phyloP scores from a whole-genome alignment of 176 grass and related monocot species.

The Musa itinerans region DNA sequence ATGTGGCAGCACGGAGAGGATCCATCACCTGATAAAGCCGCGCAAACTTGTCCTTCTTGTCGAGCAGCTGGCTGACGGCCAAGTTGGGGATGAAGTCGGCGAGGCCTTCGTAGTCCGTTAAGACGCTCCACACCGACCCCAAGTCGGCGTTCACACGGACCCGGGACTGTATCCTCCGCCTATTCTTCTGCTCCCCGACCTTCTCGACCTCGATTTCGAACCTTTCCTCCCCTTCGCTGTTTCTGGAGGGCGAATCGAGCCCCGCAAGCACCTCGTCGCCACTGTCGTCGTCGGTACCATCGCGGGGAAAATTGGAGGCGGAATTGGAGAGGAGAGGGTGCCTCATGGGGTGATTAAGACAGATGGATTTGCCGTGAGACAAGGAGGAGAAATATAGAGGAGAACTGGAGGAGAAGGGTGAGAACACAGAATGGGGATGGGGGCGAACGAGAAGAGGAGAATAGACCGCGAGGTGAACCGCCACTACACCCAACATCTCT shows the following conservation, averaged over 20 bases:
- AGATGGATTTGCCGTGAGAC: background rate
- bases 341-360: background rate
- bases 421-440: background rate
- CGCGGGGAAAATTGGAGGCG: slow-evolving; percentile 2
- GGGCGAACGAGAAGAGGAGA: background rate
- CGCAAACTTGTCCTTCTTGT: slow-evolving; percentile 33
- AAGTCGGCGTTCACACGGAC: slow-evolving; percentile 48
- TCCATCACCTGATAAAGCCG: slow-evolving; percentile 59
- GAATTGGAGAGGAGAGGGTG: background rate
- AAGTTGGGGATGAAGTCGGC: slow-evolving; percentile 75
- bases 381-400: background rate
- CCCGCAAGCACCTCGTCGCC: background rate
- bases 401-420: background rate
- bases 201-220: slow-evolving; percentile 58
- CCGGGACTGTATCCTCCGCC: slow-evolving; percentile 34
- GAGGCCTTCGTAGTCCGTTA: slow-evolving; percentile 64
- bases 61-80: slow-evolving; percentile 61
- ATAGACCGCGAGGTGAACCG: background rate
- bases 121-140: slow-evolving; percentile 60
- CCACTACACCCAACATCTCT: background rate
- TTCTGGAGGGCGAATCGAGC: slow-evolving; percentile 3
- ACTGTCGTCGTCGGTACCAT: background rate
- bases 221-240: slow-evolving; percentile 2
- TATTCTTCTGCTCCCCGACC: slow-evolving; percentile 34
- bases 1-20: background rate